Conservation (phyloP, 192 early-diverging fungal genomes). For the Coemansia sp. region DNA sequence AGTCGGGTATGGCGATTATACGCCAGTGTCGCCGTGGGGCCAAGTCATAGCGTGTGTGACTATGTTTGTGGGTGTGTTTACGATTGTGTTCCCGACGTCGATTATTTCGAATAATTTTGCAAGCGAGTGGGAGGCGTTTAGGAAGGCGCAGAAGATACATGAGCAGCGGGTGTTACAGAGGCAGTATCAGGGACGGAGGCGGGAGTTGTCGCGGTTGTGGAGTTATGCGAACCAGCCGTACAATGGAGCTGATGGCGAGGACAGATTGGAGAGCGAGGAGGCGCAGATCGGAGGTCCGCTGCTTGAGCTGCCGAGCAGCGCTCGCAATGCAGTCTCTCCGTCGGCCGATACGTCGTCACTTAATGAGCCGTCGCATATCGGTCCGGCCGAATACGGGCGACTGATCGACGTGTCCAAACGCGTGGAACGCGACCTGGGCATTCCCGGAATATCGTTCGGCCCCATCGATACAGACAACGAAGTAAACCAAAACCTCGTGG, state of each 20-base stretch:
- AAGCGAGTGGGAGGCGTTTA: conserved; percentile 55
- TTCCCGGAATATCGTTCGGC: conserved; percentile 27
- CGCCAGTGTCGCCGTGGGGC: conserved; percentile 55
- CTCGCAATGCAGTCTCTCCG: not conserved
- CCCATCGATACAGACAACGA: conserved; percentile 19
- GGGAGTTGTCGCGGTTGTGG: conserved; percentile 23
- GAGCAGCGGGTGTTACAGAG: conserved; percentile 33
- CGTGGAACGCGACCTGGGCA: conserved; percentile 38
- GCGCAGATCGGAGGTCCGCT: not conserved
- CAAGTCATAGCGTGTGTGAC: conserved; percentile 53
- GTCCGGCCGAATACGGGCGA: conserved; percentile 34
- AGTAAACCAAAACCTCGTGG: conserved; percentile 40
- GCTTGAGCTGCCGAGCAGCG: not conserved
- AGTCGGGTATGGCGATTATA: conserved; percentile 58
- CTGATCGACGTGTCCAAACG: conserved; percentile 31
- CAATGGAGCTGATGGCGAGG: not conserved
- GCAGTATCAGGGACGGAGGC: conserved; percentile 24
- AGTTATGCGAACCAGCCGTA: conserved; percentile 31
- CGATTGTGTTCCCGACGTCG: conserved; percentile 58
- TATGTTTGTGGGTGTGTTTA: conserved; percentile 59
- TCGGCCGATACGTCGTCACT: not conserved
- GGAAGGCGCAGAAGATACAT: conserved; percentile 38
- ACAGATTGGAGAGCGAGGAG: conserved; percentile 6
- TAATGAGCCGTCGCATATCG: conserved; percentile 15
- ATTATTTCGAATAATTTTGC: conserved; percentile 61